These are phyloP conservation scores for Cryphonectria japonica DNA, from an alignment of 2,329 filamentous ascomycete genomes.

Conservation along the genomic window DNA sequence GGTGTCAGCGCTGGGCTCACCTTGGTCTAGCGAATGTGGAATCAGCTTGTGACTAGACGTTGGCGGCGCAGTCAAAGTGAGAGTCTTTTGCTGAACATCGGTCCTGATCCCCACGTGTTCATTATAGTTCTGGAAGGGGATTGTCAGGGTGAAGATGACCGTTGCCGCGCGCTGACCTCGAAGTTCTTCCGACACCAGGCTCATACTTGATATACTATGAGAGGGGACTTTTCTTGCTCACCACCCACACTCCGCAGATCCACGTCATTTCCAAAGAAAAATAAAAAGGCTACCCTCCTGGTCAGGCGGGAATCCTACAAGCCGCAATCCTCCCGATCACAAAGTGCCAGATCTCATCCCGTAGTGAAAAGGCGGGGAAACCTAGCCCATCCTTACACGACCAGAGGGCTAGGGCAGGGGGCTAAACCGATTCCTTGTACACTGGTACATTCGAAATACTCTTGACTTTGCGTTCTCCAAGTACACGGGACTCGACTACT, in stretches of 20 bases:
- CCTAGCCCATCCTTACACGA: constrained; percentile 3
- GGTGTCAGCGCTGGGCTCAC: constrained; percentile 23
- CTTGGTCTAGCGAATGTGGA: constrained; percentile 10
- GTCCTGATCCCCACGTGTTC: not conserved
- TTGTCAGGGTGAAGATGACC: not conserved
- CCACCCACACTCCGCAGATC: not conserved
- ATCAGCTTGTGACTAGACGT: constrained; percentile 7
- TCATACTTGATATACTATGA: not conserved
- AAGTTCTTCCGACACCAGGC: not conserved
- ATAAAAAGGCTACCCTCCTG: not conserved
- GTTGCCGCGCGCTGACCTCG: not conserved
- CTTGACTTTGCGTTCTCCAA: not conserved
- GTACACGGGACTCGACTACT: not conserved
- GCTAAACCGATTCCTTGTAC: not conserved
- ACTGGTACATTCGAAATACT: constrained; percentile 1
- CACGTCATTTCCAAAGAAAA: not conserved
- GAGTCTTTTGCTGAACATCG: not conserved
- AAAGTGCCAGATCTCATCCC: constrained; percentile 11
- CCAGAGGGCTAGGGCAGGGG: constrained; percentile 1
- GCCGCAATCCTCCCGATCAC: constrained; percentile 15
- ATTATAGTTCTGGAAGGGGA: not conserved
- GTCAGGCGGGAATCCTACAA: constrained; percentile 14
- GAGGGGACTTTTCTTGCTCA: not conserved
- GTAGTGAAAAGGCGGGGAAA: constrained; percentile 8
- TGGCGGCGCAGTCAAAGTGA: not conserved